These are phyloP conservation scores for Trichosporon inkin DNA, from an alignment of 1,284 basidiomycete genomes.

Conservation along the genomic window DNA sequence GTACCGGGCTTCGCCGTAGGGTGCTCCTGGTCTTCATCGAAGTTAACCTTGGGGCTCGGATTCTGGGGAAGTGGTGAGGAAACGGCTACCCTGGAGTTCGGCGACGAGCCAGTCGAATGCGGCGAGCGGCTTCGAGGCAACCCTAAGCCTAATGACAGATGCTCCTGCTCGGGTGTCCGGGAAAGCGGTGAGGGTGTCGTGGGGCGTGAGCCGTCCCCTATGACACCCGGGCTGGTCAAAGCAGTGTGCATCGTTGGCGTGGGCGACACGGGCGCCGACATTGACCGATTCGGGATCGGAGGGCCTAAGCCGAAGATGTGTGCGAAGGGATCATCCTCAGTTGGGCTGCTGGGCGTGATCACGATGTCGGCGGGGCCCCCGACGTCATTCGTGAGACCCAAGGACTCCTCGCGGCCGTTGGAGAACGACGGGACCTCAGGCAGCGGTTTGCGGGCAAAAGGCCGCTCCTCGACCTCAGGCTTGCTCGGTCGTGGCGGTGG, in stretches of 20 bases:
- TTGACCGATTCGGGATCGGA: constrained; percentile 4
- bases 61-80: constrained; percentile 41
- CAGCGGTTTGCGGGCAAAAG: constrained; percentile 16
- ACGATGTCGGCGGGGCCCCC: constrained; percentile 33
- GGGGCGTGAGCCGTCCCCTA: constrained; percentile 7
- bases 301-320: constrained; percentile 9
- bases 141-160: constrained; percentile 34
- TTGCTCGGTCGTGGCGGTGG: neutral
- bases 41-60: constrained; percentile 35
- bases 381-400: neutral
- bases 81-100: constrained; percentile 25
- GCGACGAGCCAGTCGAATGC: neutral
- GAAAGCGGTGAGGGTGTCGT: neutral
- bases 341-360: constrained; percentile 42
- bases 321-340: constrained; percentile 17
- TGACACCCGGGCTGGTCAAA: constrained; percentile 6
- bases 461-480: neutral
- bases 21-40: constrained; percentile 23
- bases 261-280: constrained; percentile 24
- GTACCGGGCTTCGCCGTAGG: constrained; percentile 16
- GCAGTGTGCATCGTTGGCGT: constrained; percentile 3
- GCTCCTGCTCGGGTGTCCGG: neutral
- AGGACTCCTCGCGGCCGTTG: neutral
- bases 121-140: constrained; percentile 23
- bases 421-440: constrained; percentile 10